These are phyloP conservation scores for Ananas comosus DNA, from an alignment of 176 grass and related monocot species.

Conservation along the genomic window DNA sequence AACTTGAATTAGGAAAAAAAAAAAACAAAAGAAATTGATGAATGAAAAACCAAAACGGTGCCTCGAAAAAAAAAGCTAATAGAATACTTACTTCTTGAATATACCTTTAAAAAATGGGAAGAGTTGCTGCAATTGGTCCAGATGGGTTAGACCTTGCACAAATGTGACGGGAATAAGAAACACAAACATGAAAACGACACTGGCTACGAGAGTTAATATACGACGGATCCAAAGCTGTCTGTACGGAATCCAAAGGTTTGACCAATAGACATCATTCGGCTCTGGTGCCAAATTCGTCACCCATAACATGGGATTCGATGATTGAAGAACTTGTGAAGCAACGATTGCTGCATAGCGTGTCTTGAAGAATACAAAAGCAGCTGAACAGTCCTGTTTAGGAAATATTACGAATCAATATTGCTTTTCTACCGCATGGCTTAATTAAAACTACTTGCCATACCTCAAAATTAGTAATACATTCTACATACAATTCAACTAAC, in stretches of 20 bases:
- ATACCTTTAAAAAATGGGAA: constrained; percentile 40
- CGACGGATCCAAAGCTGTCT: constrained; percentile 70
- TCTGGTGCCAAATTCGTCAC: constrained; percentile 69
- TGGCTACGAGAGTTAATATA: constrained; percentile 48
- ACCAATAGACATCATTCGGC: constrained; percentile 85
- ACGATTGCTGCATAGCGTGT: constrained; percentile 82
- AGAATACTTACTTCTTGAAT: constrained; percentile 53
- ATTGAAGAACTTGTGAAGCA: constrained; percentile 64
- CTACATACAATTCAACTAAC: no score
- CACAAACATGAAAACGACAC: constrained; percentile 65
- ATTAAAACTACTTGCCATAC: no score
- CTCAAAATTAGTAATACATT: no score
- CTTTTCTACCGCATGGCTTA: neutral
- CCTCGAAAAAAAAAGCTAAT: neutral
- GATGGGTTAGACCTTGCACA: constrained; percentile 80
- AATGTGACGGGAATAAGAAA: constrained; percentile 76
- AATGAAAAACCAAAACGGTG: neutral
- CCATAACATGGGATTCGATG: constrained; percentile 87
- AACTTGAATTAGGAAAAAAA: neutral
- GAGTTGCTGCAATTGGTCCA: constrained; percentile 42
- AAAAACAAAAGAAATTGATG: neutral
- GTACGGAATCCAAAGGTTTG: constrained; percentile 83
- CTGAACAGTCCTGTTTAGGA: constrained; percentile 53
- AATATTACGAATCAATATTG: constrained; percentile 8
- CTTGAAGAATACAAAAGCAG: constrained; percentile 95